Evolutionary conservation across 192 early-diverging fungal species (phyloP), one percentile per base, ranked within the genome.

Genomic region (Coemansia sp.): DNA sequence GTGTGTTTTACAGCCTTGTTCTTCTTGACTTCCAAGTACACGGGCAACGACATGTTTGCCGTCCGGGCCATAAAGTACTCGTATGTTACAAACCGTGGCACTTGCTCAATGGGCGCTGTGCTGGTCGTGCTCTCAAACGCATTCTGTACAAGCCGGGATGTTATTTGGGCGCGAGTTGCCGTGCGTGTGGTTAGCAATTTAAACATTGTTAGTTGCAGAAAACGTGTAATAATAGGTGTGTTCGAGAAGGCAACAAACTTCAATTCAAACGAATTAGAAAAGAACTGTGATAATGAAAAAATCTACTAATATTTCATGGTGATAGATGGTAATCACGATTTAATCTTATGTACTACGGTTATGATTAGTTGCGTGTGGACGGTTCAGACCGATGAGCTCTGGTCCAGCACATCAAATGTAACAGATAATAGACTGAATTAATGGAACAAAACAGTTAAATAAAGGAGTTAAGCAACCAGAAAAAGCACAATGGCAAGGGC

Each of bases 21-120:
- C 67, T 92, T 92, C 61, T 74, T 85, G 55, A 84, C 63, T 23
- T 90, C 86, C 3, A 81, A 74, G 63, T 92, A 92, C 3, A 92
- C 89, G 5, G 90, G 90, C 14, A 92, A 76, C 57, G 73, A 70
- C 60, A 83, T 56, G 63, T 74, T 81, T 47, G 76, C 68, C 10
- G 90, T 89, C 59, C 90, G 85, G 56, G 75, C 59, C 21, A 92
- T 66, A 77, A 82, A 84, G 67, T 92, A 92, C 26, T 85, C 73
- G 62, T 73, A 69, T 26, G 58, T 57, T 26, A 58, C 24, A 10
- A 44, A 24, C 37, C 53, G 24, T 14, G 53, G 37, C 51, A 12
- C n/a, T 46, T 46, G 42, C 42, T 46, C n/a, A 46, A 12, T 14
- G 18, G 47, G 17, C 18, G 47, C 15, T 1, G 47, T 8, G 31